These are phyloP conservation scores for Kernera saxatilis DNA, from an alignment of 345 rosid genomes.

Conservation along the genomic window DNA sequence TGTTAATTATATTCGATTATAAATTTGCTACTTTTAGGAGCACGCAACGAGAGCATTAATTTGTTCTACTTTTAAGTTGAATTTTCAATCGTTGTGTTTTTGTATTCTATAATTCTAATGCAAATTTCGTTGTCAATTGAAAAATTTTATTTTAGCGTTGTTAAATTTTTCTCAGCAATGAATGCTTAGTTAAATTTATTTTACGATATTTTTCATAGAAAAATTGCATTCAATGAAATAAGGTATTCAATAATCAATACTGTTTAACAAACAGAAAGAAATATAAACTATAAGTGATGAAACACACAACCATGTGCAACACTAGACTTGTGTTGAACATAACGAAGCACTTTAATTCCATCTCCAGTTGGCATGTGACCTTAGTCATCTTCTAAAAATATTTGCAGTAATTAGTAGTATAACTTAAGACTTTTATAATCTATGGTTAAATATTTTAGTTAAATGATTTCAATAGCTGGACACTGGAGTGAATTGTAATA, in stretches of 20 bases:
- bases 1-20: neutral
- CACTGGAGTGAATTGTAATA: neutral
- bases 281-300: neutral
- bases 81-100: neutral
- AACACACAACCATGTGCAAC: slow-evolving; percentile 26
- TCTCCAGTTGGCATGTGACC: slow-evolving; percentile 26
- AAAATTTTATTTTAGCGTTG: neutral
- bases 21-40: neutral
- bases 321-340: slow-evolving; percentile 28
- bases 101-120: neutral
- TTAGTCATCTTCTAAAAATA: neutral
- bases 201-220: neutral
- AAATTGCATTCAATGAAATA: neutral
- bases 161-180: neutral
- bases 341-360: slow-evolving; percentile 27
- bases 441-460: neutral
- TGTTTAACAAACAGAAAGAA: neutral
- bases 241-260: neutral
- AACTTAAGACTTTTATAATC: neutral
- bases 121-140: neutral
- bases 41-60: neutral
- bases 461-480: neutral
- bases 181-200: neutral
- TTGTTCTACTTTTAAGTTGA: neutral
- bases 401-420: neutral